Percentiles rank a stretch among this genome's conserved stretches.
phyloP scores from a whole-genome alignment of 441 rosid species.

The Populus hybrid region DNA sequence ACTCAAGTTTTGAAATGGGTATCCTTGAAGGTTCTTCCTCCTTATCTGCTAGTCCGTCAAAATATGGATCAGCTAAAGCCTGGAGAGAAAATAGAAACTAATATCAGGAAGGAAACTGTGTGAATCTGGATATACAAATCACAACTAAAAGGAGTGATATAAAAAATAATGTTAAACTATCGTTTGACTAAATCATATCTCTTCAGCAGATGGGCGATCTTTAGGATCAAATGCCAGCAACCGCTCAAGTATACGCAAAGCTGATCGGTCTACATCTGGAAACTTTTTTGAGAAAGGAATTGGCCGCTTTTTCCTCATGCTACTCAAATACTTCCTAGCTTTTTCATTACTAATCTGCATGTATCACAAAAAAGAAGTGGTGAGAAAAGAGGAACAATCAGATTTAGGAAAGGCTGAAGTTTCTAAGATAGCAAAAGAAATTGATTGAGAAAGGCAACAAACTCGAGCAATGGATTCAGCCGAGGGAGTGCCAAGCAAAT shows the following conservation, averaged over 20 bases:
- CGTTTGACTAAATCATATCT: constrained; percentile 40
- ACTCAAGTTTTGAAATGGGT: constrained; percentile 85
- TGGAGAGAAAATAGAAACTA: constrained; percentile 27
- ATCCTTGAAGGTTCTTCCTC: constrained; percentile 75
- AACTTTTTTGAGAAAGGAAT: constrained; percentile 72
- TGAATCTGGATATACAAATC: not conserved
- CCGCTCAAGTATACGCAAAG: constrained; percentile 70
- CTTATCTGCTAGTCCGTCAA: constrained; percentile 62
- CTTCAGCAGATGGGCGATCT: constrained; percentile 92
- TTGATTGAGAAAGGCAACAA: constrained; percentile 27
- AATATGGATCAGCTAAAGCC: constrained; percentile 95
- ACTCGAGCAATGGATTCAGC: constrained; percentile 73
- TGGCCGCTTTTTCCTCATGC: constrained; percentile 71
- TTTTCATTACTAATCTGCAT: constrained; percentile 90
- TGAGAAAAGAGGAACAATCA: constrained; percentile 9
- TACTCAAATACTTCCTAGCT: constrained; percentile 82
- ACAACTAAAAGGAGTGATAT: not conserved
- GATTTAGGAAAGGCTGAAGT: constrained; percentile 3
- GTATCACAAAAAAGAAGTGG: constrained; percentile 24
- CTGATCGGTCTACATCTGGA: constrained; percentile 75
- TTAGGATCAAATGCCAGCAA: constrained; percentile 91
- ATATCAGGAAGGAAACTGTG: constrained; percentile 11
- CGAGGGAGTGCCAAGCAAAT: constrained; percentile 94
- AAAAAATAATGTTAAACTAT: constrained; percentile 3
- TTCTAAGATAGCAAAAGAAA: constrained; percentile 17